Base-by-base conservation (phyloP, 176 grass and related monocot genomes). In the Musa troglodytarum region DNA sequence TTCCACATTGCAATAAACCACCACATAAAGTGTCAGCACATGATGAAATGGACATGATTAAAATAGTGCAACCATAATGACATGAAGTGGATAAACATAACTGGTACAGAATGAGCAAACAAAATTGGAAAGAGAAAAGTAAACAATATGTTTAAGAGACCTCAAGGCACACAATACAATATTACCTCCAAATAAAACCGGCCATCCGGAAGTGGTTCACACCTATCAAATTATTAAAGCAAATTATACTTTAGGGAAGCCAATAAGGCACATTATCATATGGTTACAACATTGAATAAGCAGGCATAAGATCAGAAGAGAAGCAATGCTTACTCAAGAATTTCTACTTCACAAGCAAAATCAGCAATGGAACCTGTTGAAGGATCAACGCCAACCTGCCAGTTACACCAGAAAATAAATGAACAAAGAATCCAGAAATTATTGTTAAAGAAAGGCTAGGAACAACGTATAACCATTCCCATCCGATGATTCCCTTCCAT, bases 401-500 rank as follows among this genome's bases (percentile, higher is more conserved):
- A 80, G 34, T 74, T 78, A 74, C 7, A 62, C 85, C 22, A 74
- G 81, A 73, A 63, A 53, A 61, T 74, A 8, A 55, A 81, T 65
- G 9, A 79, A 83, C 58, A 2, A 79, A 76, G 13, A 14, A 59
- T 78, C 77, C 22, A 85, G 65, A 83, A 19, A 51, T 74, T 69
- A 15, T 54, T 59, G 52, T 61, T 2, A 34, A 29, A 54, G 59
- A 51, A 53, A 65, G 59, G 3, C 55, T 54, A 49, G 26, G 12
- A 68, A 68, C 53, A 72, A 84, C 23, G 50, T 21, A 79, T 23
- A 74, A 93, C 95, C 95, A 99, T 99, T 91, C 95, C 90, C 95
- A 94, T 99, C 57, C 88, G 86, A 85, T 81, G 95, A 83, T 94
- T 94, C 80, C 95, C 95, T 89, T 99, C 95, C 95, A 99, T 99